Percentiles rank a stretch among this genome's conserved stretches.
Evolutionary conservation across 208 protist species (phyloP).

Genomic region (Trypanosoma theileri): DNA sequence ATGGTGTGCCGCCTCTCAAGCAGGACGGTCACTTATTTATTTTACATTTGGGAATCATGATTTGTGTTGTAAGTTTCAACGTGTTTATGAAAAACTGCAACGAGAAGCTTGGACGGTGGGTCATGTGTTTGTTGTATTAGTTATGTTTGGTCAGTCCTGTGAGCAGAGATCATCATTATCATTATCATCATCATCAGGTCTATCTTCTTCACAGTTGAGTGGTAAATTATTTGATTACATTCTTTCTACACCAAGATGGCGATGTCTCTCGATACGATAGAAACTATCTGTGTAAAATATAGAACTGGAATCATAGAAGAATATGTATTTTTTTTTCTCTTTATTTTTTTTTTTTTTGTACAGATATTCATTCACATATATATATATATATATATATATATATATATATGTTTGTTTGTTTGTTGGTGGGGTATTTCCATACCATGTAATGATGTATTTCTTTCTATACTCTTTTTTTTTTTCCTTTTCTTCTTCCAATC

Average conservation of each 20-base stretch:
- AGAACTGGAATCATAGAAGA: no score
- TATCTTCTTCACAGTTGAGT: background rate
- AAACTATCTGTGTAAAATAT: background rate
- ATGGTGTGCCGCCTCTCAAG: slow-evolving; percentile 74
- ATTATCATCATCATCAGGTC: no score
- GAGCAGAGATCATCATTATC: background rate
- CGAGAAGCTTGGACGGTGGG: slow-evolving; percentile 48
- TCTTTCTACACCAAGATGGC: background rate
- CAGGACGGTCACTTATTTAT: slow-evolving; percentile 46
- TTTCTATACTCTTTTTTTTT: slow-evolving; percentile 11
- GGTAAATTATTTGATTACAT: slow-evolving; percentile 22
- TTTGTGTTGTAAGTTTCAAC: slow-evolving; percentile 22
- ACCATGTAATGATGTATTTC: background rate
- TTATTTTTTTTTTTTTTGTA: slow-evolving; percentile 1
- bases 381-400: slow-evolving; percentile 16
- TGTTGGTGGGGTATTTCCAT: background rate
- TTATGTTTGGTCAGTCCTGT: slow-evolving; percentile 8
- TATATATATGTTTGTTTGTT: background rate
- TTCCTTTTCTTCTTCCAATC: slow-evolving; percentile 7
- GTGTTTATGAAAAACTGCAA: slow-evolving; percentile 31
- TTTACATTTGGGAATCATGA: slow-evolving; percentile 42
- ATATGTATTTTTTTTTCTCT: background rate
- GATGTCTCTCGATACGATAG: background rate
- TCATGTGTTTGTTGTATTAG: slow-evolving; percentile 30
- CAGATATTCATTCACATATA: background rate